Evolutionary conservation across 169 alveolate genomes (phyloP), one percentile per base, ranked within the genome.

Genomic region (Eimeria necatrix): DNA sequence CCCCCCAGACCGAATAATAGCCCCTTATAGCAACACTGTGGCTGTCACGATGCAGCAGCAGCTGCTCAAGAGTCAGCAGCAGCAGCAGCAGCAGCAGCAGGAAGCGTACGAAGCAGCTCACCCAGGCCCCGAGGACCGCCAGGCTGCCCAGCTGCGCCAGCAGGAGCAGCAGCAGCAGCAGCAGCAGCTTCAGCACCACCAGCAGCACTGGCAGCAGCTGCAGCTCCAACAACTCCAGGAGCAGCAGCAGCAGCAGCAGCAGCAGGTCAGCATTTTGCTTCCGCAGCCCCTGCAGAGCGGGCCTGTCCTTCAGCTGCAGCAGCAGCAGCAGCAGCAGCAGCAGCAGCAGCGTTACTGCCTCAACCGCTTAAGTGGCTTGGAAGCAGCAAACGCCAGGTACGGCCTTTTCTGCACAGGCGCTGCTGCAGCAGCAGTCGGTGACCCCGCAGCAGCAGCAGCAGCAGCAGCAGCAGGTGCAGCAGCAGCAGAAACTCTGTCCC

Each of bases 41-140:
- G 32, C 18, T 5, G 86, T 60, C 64, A 76, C 86, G 86, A 76
- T 76, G 86, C 86, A 41, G 24, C 86, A 46, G 86, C 86, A 76
- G 86, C 86, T 32, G 32, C 86, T 76, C 61, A 4, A 76, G 32
- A 18, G 46, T 26, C 86, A 76, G 86, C 86, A 76, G 24, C 86
- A 76, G 61, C 86, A 76, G 86, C 86, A 76, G 86, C 64, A 76
- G 61, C 81, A 71, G 81, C 61, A n/a, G 76, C 76, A 64, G 76
- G 32, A 64, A n/a, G 20, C 14, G 64, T 9, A 56, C 8, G 64
- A 56, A 56, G 64, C 14, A 14, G 8, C 64, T 56, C 64, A 56
- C 20, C 8, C 64, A 9, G 64, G 20, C 64, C 64, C 64, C 64
- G 14, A 56, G 14, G 64, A 56, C 20, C 64, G 14, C 14, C 64